Evolutionary conservation across 2,329 filamentous ascomycete genomes (phyloP).

Genomic region (Sphaerulina vaccinii): DNA sequence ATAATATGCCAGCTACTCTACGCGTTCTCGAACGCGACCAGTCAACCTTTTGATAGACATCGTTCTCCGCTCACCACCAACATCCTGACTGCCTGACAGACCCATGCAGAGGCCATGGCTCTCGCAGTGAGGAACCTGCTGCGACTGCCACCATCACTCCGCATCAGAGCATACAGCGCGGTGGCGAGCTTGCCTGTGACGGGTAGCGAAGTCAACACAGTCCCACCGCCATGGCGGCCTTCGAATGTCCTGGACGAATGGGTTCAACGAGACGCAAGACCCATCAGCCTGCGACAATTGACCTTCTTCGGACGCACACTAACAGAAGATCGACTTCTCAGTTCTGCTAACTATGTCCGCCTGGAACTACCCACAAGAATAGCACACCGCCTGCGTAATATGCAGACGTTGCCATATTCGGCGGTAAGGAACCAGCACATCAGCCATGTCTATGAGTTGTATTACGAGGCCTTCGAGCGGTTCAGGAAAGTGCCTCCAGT

Average conservation of each 20-base stretch:
- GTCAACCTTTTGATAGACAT: no score
- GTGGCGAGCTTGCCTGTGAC: conserved; percentile 11
- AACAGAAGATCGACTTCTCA: conserved; percentile 83
- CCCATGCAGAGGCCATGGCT: background rate
- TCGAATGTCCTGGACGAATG: conserved; percentile 66
- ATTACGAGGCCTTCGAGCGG: conserved; percentile 93
- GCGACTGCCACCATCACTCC: conserved; percentile 9
- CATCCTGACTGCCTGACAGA: no score
- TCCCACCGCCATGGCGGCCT: conserved; percentile 57
- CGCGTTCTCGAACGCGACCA: no score
- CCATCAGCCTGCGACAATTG: conserved; percentile 93
- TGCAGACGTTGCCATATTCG: conserved; percentile 93
- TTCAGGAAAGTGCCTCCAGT: conserved; percentile 84
- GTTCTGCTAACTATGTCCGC: conserved; percentile 95
- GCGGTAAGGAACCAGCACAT: conserved; percentile 95
- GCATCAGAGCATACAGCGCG: conserved; percentile 21
- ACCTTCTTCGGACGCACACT: conserved; percentile 96
- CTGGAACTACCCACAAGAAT: conserved; percentile 88
- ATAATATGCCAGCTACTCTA: no score
- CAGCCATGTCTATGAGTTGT: conserved; percentile 91
- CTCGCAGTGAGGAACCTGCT: background rate
- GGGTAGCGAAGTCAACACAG: conserved; percentile 15
- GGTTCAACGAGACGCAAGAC: conserved; percentile 86
- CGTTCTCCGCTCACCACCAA: no score
- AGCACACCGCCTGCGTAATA: conserved; percentile 91